phyloP scores from a whole-genome alignment of 2,329 filamentous ascomycete genomes.

The Pseudogymnoascus sp. region DNA sequence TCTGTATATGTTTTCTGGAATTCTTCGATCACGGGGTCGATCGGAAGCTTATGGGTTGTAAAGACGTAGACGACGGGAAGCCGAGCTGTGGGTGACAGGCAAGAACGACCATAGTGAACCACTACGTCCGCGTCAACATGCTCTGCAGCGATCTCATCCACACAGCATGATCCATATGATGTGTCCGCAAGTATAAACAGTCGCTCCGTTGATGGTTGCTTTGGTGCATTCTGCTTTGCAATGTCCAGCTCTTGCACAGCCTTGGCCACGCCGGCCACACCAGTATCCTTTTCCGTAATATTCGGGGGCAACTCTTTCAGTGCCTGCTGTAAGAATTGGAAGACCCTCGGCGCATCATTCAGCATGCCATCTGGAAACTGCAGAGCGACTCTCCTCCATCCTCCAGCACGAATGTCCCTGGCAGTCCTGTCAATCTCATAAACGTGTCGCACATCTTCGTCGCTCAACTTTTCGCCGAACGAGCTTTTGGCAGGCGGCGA shows the following conservation, averaged over 20 bases:
- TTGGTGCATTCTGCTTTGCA: constrained; percentile 25
- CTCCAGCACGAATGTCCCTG: constrained; percentile 60
- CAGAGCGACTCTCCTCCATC: constrained; percentile 73
- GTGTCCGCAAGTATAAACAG: constrained; percentile 90
- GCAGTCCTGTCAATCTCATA: constrained; percentile 84
- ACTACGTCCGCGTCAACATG: constrained; percentile 86
- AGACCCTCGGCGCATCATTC: constrained; percentile 72
- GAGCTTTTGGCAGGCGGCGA: constrained; percentile 21
- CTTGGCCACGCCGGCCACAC: constrained; percentile 17
- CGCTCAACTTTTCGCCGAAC: constrained; percentile 23
- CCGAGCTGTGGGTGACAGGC: constrained; percentile 79
- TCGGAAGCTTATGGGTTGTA: constrained; percentile 62
- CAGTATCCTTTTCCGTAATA: constrained; percentile 6
- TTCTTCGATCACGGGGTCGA: constrained; percentile 44
- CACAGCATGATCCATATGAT: constrained; percentile 93
- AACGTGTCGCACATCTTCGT: constrained; percentile 64
- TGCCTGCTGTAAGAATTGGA: constrained; percentile 52
- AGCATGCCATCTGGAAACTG: constrained; percentile 96
- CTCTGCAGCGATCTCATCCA: constrained; percentile 93
- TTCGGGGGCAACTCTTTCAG: constrained; percentile 29
- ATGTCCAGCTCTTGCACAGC: constrained; percentile 11
- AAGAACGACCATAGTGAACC: constrained; percentile 89
- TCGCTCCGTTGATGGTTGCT: constrained; percentile 19
- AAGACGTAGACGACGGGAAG: constrained; percentile 88
- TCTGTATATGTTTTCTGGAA: constrained; percentile 65